Base-by-base conservation (phyloP, 176 grass and related monocot species). In the Areca catechu region DNA sequence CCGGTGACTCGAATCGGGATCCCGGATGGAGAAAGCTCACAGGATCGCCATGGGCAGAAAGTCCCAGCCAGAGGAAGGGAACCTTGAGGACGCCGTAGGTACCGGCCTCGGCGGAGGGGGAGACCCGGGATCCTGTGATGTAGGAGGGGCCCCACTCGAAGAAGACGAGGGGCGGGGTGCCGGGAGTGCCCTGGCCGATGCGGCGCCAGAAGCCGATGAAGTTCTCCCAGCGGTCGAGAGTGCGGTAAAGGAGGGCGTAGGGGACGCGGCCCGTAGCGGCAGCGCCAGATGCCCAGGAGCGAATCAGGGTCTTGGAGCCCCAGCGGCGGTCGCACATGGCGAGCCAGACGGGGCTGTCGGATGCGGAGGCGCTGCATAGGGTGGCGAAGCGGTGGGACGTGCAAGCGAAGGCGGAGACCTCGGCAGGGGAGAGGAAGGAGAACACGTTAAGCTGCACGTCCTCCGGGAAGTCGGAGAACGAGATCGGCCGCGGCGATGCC, bases 371-470 rank as follows among this genome's bases (percentile, higher is more conserved):
- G 28, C 61, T 21, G 20, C 69, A 71, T 9, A 80, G 54, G 19
- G 77, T 20, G 23, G 77, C 62, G 62, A 80, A 80, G 62, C 70
- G 69, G n/a, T 62, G 77, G 62, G 77, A 80, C 56, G 77, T 80
- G 70, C 70, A 80, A 12, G 62, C 77, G 16, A 80, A 64, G 12
- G 70, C 54, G 19, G 70, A 76, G 54, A 82, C 53, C 48, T 76
- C 58, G 51, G 28, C 20, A 0, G 79, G 79, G 6, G 24, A 65
- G 15, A 76, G 73, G 1, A 76, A 82, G 6, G 79, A 82, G 49
- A 82, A 60, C 48, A 82, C 67, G 21, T 76, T 76, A 61, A 82
- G 49, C 54, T 82, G 79, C 49, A 82, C 57, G 47, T 82, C 79
- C 18, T 76, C 65, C 1, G 79, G 79, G 49, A 82, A 65, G 25